Percentiles rank a stretch among this genome's conserved stretches.
Evolutionary conservation across 176 grass and related monocot species (phyloP).

Genomic region (Miscanthus lutarioriparius): DNA sequence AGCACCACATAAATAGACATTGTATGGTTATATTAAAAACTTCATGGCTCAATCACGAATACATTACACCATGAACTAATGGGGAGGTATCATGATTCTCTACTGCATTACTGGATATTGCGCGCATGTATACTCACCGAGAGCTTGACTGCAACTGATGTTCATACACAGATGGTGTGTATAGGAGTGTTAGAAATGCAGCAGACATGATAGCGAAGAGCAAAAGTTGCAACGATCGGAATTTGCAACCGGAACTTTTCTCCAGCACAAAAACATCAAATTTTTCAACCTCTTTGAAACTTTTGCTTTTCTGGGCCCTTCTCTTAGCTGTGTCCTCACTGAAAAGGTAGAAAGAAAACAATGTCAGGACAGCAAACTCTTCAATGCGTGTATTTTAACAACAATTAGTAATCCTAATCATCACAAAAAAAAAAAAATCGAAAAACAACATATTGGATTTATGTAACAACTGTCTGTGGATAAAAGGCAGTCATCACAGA

Average conservation of each 20-base stretch:
- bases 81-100: slow-evolving; percentile 4
- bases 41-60: neutral
- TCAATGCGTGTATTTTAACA: neutral
- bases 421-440: neutral
- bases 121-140: slow-evolving; percentile 44
- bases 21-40: slow-evolving; percentile 8
- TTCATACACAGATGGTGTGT: slow-evolving; percentile 75
- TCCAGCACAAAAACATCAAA: slow-evolving; percentile 72
- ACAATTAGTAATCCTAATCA: slow-evolving; percentile 7
- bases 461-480: neutral
- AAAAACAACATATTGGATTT: neutral
- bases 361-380: neutral
- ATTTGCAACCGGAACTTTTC: slow-evolving; percentile 69
- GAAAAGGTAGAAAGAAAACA: slow-evolving; percentile 36
- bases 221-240: slow-evolving; percentile 70
- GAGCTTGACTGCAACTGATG: slow-evolving; percentile 60
- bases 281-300: slow-evolving; percentile 80
- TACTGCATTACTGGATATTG: slow-evolving; percentile 1
- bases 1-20: slow-evolving; percentile 17
- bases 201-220: slow-evolving; percentile 83
- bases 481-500: neutral
- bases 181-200: slow-evolving; percentile 74
- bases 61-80: neutral
- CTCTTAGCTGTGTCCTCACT: slow-evolving; percentile 72
- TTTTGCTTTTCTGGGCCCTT: slow-evolving; percentile 70